Base-by-base conservation (phyloP, 164 flowering plant species). In the Tetracentron sinense region DNA sequence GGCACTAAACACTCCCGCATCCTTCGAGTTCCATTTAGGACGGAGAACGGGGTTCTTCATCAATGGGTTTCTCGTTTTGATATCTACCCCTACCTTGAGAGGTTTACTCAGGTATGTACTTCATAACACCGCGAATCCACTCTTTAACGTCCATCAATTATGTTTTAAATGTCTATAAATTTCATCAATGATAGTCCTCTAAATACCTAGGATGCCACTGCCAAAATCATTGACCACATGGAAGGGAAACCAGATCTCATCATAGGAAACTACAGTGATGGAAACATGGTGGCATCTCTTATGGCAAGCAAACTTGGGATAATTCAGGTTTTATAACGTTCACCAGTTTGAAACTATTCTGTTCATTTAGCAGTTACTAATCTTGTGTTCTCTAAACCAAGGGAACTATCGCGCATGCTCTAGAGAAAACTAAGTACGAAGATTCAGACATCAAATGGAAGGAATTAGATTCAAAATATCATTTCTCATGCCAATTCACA, bases 391-490 rank as follows among this genome's bases (percentile, higher is more conserved):
- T 44, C 1, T 47, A 31, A 52, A 47, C 29, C 51, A 42, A 82
- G 88, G 82, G 79, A 48, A 86, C 89, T 6, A 84, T 86, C 56
- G 92, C 92, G 7, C 92, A 86, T 73, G 92, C 92, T 23, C 58
- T 86, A 8, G 92, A 86, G 76, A 86, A 86, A 61, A 86, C 92
- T 0, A 86, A 86, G 60, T 86, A 86, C 49, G 79, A 74, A 61
- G 78, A 86, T 59, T 86, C 92, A 25, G 92, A 86, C 59, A 25
- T 82, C 50, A 73, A 79, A 0, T 86, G 87, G 92, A 86, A 79
- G 67, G 78, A 81, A 7, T 64, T 82, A 0, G 92, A 86, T 4
- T 69, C 73, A 0, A 86, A 84, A 64, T 84, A 86, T 47, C 88
- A 86, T 54, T 86, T n/a, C n/a, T n/a, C n/a, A n/a, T n/a, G n/a